Evolutionary conservation across 176 grass and related monocot species (phyloP).

Genomic region (Elaeis guineensis): DNA sequence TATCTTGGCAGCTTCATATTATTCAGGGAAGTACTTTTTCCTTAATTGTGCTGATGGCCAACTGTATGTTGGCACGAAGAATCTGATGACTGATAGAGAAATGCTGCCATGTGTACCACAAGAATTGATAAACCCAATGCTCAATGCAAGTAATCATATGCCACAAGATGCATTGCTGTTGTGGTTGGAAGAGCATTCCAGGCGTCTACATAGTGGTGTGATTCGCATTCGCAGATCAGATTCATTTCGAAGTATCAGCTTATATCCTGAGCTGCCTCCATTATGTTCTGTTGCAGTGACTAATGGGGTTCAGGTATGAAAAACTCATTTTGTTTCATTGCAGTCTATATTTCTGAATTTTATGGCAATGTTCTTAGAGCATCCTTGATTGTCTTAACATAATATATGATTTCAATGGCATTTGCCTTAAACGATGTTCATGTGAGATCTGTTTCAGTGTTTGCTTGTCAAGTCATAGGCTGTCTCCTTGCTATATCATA

Average conservation of each 20-base stretch:
- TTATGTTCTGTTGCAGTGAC: conserved; percentile 55
- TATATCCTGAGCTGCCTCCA: conserved; percentile 69
- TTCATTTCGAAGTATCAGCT: conserved; percentile 48
- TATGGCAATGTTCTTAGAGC: too few species aligned
- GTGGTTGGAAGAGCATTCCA: conserved; percentile 93
- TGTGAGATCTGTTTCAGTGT: too few species aligned
- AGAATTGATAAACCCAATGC: conserved; percentile 41
- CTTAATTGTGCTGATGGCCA: conserved; percentile 60
- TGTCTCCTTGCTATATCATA: too few species aligned
- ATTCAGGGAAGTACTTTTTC: conserved; percentile 50
- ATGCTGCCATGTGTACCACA: conserved; percentile 72
- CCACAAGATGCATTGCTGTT: conserved; percentile 76
- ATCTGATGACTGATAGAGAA: conserved; percentile 36
- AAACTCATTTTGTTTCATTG: neutral
- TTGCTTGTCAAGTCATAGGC: too few species aligned
- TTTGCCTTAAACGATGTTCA: too few species aligned
- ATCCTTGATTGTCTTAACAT: too few species aligned
- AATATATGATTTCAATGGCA: too few species aligned
- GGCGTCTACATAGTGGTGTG: conserved; percentile 63
- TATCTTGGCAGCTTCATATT: conserved; percentile 54
- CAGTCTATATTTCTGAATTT: neutral
- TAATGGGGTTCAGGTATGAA: conserved; percentile 77
- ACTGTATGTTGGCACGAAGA: conserved; percentile 67
- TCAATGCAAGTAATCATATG: conserved; percentile 25
- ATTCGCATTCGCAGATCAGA: conserved; percentile 40